These are phyloP conservation scores for Anisodus tanguticus DNA, from an alignment of 257 asterid species.

Conservation along the genomic window DNA sequence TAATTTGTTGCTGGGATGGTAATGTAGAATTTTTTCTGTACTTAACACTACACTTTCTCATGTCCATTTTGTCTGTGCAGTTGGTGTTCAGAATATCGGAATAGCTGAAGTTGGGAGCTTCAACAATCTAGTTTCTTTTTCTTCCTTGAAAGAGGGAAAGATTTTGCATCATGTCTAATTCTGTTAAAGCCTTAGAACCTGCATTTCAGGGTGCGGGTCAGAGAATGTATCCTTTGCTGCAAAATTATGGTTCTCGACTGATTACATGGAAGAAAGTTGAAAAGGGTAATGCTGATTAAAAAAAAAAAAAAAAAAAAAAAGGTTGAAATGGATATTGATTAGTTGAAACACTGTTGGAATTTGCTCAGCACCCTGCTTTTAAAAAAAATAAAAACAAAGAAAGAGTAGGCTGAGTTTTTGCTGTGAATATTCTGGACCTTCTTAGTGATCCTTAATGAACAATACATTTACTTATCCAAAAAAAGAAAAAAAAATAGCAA, in stretches of 20 bases:
- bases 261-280: not conserved
- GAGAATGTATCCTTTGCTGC: conserved; percentile 74
- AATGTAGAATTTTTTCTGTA: not conserved
- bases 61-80: conserved; percentile 35
- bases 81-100: conserved; percentile 33
- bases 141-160: conserved; percentile 40
- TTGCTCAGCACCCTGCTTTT: conserved; percentile 7
- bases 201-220: conserved; percentile 97
- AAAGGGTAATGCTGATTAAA: not conserved
- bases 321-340: not conserved
- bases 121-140: conserved; percentile 32
- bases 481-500: not conserved
- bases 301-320: not conserved
- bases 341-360: not conserved
- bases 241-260: conserved; percentile 4
- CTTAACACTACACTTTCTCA: not conserved
- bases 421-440: not conserved
- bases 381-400: not conserved
- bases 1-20: not conserved
- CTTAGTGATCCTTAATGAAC: not conserved
- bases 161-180: conserved; percentile 62
- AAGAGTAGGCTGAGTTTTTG: not conserved
- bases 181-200: conserved; percentile 83
- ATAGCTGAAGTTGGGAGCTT: conserved; percentile 37
- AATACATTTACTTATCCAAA: not conserved